Evolutionary conservation across 1,284 basidiomycete species (phyloP), one percentile per base, ranked within the genome.

Genomic region (Ustilago trichophora): DNA sequence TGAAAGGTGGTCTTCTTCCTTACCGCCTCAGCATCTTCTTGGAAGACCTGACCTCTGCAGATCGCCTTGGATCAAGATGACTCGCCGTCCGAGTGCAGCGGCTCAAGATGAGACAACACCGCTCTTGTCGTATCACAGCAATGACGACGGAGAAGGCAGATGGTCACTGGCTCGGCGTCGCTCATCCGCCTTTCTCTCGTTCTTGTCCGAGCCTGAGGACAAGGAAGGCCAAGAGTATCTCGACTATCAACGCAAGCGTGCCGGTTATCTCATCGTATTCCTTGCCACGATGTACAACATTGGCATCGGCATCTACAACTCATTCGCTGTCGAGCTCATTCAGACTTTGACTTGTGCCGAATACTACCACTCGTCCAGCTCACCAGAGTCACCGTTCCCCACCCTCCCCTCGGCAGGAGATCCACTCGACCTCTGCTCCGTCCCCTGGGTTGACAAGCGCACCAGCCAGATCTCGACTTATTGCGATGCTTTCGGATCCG

Each of bases 121-220:
- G 18, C 12, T 66, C 27, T 45, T 66, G 15, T 32, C 41, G 2
- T 25, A 64, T 33, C 36, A 32, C 5, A 19, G 24, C 18, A 27
- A 16, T 22, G 43, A 13, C 0, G 46, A 47, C 11, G 55, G 43
- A n/a, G 36, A 55, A n/a, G 42, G 46, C 29, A 35, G 46, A 15
- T 58, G 56, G 56, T 59, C 52, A 3, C 7, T 57, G 25, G 57
- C 58, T 36, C 48, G 54, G 4, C 58, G 54, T 15, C 41, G 65
- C 32, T 68, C 65, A 32, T 68, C 58, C 2, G 65, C 53, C 33
- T 58, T 68, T 24, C 56, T 57, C 13, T 68, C 65, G 2, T 63
- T 68, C 33, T 43, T 68, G 5, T 63, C 65, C 25, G 50, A 63
- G 35, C 65, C 58, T 11, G 65, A 63, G 7, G 58, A 54, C 47